Evolutionary conservation across 805 yeast species (phyloP).

Genomic region (Lipomyces orientalis): DNA sequence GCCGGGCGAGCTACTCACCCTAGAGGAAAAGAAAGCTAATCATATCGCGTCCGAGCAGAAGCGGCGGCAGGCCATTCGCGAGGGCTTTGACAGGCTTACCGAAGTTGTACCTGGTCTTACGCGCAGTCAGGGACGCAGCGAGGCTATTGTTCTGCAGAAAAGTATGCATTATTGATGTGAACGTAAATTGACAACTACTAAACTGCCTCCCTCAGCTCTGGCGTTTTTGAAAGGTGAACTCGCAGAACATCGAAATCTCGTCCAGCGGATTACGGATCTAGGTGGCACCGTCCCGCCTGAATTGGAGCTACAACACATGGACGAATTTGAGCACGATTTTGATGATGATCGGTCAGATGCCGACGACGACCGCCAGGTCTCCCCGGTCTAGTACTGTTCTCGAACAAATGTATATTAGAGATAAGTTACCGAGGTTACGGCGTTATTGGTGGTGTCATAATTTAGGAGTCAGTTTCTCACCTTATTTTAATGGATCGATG

Average conservation of each 20-base stretch:
- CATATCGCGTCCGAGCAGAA: conserved; percentile 88
- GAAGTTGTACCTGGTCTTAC: conserved; percentile 74
- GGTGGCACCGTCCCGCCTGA: conserved; percentile 31
- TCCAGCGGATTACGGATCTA: conserved; percentile 36
- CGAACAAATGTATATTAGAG: not conserved
- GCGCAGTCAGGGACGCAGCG: conserved; percentile 77
- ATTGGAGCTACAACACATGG: conserved; percentile 19
- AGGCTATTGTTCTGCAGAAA: conserved; percentile 72
- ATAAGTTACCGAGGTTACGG: not conserved
- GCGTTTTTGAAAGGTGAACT: conserved; percentile 43
- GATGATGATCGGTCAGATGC: conserved; percentile 14
- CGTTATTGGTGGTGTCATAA: not conserved
- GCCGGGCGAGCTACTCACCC: conserved; percentile 40
- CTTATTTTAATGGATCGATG: not conserved
- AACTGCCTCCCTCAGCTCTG: conserved; percentile 40
- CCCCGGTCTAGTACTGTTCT: not conserved
- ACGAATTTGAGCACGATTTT: conserved; percentile 20
- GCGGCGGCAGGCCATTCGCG: conserved; percentile 81
- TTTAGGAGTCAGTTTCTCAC: not conserved
- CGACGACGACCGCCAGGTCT: not conserved
- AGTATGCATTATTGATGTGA: conserved; percentile 35
- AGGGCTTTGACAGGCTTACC: conserved; percentile 79
- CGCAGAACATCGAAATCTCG: conserved; percentile 43
- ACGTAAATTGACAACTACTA: not conserved
- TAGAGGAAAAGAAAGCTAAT: conserved; percentile 55